Conservation (phyloP, 495 filamentous ascomycete species). For the Neurospora sp. region DNA sequence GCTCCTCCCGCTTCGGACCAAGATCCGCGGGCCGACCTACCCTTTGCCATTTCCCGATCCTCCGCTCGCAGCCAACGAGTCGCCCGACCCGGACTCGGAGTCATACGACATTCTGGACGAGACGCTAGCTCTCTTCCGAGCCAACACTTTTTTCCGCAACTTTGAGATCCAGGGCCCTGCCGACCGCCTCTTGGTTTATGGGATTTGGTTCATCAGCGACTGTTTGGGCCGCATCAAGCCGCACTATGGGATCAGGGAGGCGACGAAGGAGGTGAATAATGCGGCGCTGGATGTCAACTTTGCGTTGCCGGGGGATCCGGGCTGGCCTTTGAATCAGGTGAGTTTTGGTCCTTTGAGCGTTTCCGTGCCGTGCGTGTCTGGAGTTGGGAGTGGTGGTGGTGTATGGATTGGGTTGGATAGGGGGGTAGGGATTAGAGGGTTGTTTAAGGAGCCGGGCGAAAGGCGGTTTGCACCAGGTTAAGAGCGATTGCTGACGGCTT, state of each 20-base stretch:
- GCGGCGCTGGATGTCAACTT: conserved; percentile 78
- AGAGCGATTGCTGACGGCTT: too few relatives aligned
- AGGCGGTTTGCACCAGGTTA: too few relatives aligned
- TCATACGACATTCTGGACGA: conserved; percentile 94
- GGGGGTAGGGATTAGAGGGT: too few relatives aligned
- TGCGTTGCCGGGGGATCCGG: conserved; percentile 86
- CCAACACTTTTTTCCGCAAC: conserved; percentile 98
- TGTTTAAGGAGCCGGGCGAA: too few relatives aligned
- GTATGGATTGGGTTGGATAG: too few relatives aligned
- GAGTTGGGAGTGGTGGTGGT: too few relatives aligned
- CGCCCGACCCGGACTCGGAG: conserved; percentile 73
- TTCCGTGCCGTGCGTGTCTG: too few relatives aligned
- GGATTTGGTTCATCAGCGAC: conserved; percentile 86
- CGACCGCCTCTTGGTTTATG: conserved; percentile 90
- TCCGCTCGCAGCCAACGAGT: conserved; percentile 55
- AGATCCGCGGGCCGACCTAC: conserved; percentile 84
- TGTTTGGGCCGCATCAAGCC: conserved; percentile 78
- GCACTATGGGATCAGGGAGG: conserved; percentile 36
- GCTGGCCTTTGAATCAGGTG: conserved; percentile 85
- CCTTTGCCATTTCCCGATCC: conserved; percentile 52
- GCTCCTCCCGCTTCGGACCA: conserved; percentile 84
- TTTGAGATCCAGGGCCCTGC: conserved; percentile 98
- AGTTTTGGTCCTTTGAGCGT: too few relatives aligned
- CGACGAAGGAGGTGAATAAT: conserved; percentile 45
- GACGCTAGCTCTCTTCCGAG: conserved; percentile 83